These are phyloP conservation scores for Solanum neorickii DNA, from an alignment of 257 asterid species.

Conservation along the genomic window DNA sequence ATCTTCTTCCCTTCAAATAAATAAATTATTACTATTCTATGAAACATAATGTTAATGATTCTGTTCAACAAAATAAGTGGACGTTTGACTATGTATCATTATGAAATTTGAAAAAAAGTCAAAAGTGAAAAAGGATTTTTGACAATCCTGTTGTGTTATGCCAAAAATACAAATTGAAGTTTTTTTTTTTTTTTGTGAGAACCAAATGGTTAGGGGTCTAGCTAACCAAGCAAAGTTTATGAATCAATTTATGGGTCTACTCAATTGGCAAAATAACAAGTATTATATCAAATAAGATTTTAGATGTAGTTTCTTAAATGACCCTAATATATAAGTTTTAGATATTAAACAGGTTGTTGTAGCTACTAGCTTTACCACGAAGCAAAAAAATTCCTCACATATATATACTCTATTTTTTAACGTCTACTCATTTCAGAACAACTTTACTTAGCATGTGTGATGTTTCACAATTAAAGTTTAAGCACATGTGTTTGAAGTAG, in stretches of 20 bases:
- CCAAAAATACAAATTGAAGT: background rate
- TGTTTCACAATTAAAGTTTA: too few relatives aligned
- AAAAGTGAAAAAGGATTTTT: too few relatives aligned
- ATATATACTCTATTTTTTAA: too few relatives aligned
- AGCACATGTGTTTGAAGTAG: too few relatives aligned
- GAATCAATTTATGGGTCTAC: background rate
- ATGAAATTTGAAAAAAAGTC: background rate
- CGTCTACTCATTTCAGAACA: too few relatives aligned
- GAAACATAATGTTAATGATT: background rate
- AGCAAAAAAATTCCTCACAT: too few relatives aligned
- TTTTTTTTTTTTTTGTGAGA: too few relatives aligned
- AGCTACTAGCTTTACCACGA: background rate
- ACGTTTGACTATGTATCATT: background rate
- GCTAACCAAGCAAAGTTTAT: background rate
- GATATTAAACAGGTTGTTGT: background rate
- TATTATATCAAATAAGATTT: background rate
- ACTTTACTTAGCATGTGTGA: background rate
- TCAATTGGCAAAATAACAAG: background rate
- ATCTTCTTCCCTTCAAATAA: background rate
- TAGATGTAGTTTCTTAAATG: background rate
- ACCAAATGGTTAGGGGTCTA: background rate
- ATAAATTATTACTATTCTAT: background rate
- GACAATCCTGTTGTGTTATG: background rate
- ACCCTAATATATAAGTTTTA: background rate
- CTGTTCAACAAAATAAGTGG: too few relatives aligned